Percentiles rank a stretch among this genome's conserved stretches.
phyloP scores from a whole-genome alignment of 352 stramenopile species.

The Pythium monospermum region DNA sequence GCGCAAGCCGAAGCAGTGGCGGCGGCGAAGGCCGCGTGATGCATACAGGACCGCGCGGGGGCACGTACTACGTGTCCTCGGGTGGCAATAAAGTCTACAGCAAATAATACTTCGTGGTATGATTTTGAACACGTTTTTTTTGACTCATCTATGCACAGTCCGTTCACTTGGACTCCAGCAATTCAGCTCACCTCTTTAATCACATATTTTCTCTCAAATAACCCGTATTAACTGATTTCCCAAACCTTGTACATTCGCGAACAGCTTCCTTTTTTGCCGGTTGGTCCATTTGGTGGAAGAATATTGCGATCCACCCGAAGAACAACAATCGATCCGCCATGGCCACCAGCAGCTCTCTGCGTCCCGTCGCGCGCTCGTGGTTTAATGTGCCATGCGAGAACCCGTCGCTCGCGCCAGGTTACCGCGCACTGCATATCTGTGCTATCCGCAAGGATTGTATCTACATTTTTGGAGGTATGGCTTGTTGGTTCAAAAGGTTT shows the following conservation, averaged over 20 bases:
- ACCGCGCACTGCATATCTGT: slow-evolving; percentile 92
- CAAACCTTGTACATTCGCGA: neutral
- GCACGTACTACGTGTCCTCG: slow-evolving; percentile 1
- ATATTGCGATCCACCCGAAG: too few species aligned
- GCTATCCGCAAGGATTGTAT: slow-evolving; percentile 89
- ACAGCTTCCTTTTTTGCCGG: too few species aligned
- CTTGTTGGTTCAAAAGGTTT: slow-evolving; percentile 4
- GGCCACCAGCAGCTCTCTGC: slow-evolving; percentile 31
- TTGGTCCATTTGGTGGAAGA: neutral
- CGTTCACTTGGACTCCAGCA: neutral
- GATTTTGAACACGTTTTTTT: too few species aligned
- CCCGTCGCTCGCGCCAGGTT: slow-evolving; percentile 78
- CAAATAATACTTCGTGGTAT: too few species aligned
- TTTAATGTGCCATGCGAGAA: slow-evolving; percentile 76
- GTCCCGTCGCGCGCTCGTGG: slow-evolving; percentile 58
- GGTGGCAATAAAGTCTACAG: neutral
- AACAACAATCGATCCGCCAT: slow-evolving; percentile 12
- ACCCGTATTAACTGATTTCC: neutral
- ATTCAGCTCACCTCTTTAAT: neutral
- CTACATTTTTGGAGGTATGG: slow-evolving; percentile 88
- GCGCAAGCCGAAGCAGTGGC: neutral
- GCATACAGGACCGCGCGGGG: neutral
- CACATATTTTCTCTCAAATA: neutral
- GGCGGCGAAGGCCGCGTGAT: neutral
- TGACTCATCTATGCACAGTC: too few species aligned